A percentile compares a stretch with the other conserved stretches of the same genome.
phyloP scores from a whole-genome alignment of 192 early-diverging fungal genomes.

The Entomortierella chlamydospora region DNA sequence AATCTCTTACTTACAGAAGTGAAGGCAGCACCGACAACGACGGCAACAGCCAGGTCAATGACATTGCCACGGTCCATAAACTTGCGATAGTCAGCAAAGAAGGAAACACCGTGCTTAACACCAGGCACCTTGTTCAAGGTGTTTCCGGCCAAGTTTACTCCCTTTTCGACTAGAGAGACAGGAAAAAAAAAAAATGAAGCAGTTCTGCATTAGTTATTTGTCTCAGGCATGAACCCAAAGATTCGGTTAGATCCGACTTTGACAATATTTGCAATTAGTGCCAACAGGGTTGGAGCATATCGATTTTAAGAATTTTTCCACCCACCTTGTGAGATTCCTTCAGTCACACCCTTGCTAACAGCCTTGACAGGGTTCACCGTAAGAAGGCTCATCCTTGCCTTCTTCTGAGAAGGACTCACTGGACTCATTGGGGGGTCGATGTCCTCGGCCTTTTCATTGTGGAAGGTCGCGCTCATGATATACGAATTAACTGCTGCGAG shows the following conservation, averaged over 20 bases:
- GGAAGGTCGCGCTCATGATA: too few relatives aligned
- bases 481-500: too few relatives aligned
- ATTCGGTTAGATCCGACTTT: not conserved
- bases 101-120: conserved; percentile 58
- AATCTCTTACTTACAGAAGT: conserved; percentile 45
- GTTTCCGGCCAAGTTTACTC: conserved; percentile 38
- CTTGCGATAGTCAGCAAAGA: conserved; percentile 65
- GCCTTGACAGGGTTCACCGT: conserved; percentile 48
- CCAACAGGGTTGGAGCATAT: not conserved
- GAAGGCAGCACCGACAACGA: conserved; percentile 68
- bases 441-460: too few relatives aligned
- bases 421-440: too few relatives aligned
- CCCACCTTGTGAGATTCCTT: conserved; percentile 46
- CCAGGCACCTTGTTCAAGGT: conserved; percentile 40
- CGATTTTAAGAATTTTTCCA: not conserved
- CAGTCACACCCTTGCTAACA: conserved; percentile 28
- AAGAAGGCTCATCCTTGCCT: too few relatives aligned
- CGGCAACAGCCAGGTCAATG: conserved; percentile 73
- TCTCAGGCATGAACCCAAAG: not conserved
- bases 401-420: too few relatives aligned
- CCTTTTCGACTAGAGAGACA: conserved; percentile 43
- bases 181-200: not conserved
- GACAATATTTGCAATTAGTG: too few relatives aligned
- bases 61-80: conserved; percentile 70
- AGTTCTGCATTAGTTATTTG: too few relatives aligned